Base-by-base conservation (phyloP, 768 basidiomycete genomes). In the Megacollybia marginata region DNA sequence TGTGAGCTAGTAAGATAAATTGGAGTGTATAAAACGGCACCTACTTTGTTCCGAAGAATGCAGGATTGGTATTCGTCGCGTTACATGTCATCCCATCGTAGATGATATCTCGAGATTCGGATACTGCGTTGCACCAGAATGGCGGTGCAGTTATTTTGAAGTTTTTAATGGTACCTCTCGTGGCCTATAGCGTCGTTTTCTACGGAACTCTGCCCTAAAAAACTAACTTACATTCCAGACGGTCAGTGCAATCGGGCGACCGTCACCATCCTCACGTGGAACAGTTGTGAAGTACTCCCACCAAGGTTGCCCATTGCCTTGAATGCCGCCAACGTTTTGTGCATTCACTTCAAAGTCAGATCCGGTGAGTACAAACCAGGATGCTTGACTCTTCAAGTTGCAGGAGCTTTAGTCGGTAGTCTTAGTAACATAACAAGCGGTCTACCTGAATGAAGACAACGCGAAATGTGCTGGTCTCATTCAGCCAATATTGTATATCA, bases 321-420 rank as follows among this genome's bases (percentile, higher is more conserved):
- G 66, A 46, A 83, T 77, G 2, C 79, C 79, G 23, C 80, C 80
- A 1, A 65, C 68, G 55, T 71, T 69, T 57, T 81, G 76, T 2
- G 72, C 80, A 57, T 81, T 74, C 52, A 82, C 70, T 13, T 65
- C 65, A 51, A 82, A 82, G 63, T 80, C 70, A 31, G 63, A 63
- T 3, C 79, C 80, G 4, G 78, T 78, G 33, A 82, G 65, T 46
- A 82, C 75, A 55, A 82, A 82, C 78, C 79, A 82, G 6, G 80
- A 82, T 2, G 80, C 76, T 66, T 82, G 81, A 54, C 65, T 73
- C 76, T 81, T n/a, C 31, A 28, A 10, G 31, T 12, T 42, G 23
- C 4, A 5, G 44, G 5, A 28, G 44, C 38, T 40, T 45, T 15
- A 19, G 38, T n/a, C 18, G 38, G 38, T n/a, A 35, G 9, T 20